A percentile compares a stretch with the other conserved stretches of the same genome.
These are phyloP conservation scores for Scheffersomyces ergatensis DNA, from an alignment of 805 yeast species.

Conservation along the genomic window DNA sequence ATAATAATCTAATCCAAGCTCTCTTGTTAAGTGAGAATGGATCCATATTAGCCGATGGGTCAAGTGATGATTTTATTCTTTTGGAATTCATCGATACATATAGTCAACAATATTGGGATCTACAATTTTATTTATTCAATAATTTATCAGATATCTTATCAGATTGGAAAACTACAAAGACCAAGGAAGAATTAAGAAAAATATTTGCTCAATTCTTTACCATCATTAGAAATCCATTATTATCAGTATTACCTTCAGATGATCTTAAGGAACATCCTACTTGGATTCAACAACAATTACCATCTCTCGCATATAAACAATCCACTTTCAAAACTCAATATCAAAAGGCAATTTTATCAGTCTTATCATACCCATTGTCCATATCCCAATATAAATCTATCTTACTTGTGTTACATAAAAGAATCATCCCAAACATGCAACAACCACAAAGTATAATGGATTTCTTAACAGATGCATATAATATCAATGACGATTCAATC, in stretches of 20 bases:
- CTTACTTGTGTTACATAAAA: constrained; percentile 71
- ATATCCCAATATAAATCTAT: constrained; percentile 65
- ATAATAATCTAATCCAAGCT: constrained; percentile 37
- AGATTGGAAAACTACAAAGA: constrained; percentile 17
- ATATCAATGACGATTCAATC: constrained; percentile 42
- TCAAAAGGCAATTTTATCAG: constrained; percentile 65
- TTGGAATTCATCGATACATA: constrained; percentile 58
- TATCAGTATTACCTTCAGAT: constrained; percentile 14
- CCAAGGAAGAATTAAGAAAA: constrained; percentile 12
- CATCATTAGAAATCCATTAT: constrained; percentile 27
- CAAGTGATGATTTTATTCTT: constrained; percentile 46
- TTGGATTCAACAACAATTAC: constrained; percentile 32
- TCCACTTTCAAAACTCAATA: constrained; percentile 58
- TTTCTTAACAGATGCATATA: constrained; percentile 84
- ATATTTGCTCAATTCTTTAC: constrained; percentile 42
- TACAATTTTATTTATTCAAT: constrained; percentile 70
- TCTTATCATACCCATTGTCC: constrained; percentile 50
- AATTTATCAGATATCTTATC: constrained; percentile 32
- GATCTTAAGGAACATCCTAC: constrained; percentile 20
- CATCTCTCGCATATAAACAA: constrained; percentile 34
- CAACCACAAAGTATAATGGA: constrained; percentile 89
- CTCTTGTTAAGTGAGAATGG: constrained; percentile 30
- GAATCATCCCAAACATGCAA: constrained; percentile 76
- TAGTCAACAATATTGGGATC: constrained; percentile 64
- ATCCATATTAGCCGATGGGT: constrained; percentile 42